Evolutionary conservation across 768 basidiomycete genomes (phyloP).

Genomic region (Phaeotremella fagi): DNA sequence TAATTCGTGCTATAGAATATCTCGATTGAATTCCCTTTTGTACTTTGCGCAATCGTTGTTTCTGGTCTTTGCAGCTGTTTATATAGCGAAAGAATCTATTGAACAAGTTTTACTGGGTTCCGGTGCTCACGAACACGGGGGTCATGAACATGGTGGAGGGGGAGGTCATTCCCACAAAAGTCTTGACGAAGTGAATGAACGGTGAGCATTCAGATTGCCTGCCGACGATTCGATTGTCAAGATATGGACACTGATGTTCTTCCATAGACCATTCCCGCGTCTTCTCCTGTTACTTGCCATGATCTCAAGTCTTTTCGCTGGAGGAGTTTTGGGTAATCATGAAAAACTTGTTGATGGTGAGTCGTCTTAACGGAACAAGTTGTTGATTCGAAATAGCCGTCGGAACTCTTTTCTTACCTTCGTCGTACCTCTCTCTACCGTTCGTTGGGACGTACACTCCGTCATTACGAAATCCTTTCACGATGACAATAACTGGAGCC

Average conservation of each 20-base stretch:
- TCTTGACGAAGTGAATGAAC: constrained; percentile 6
- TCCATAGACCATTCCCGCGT: constrained; percentile 31
- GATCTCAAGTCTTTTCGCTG: constrained; percentile 36
- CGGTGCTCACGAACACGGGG: constrained; percentile 31
- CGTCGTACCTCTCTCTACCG: constrained; percentile 11
- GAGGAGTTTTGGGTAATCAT: constrained; percentile 47
- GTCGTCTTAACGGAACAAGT: constrained; percentile 9
- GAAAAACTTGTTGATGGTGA: constrained; percentile 49
- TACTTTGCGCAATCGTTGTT: constrained; percentile 89
- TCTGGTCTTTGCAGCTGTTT: constrained; percentile 87
- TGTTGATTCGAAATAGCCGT: constrained; percentile 27
- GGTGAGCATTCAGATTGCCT: constrained; percentile 33
- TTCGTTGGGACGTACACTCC: constrained; percentile 14
- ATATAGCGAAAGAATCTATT: constrained; percentile 93
- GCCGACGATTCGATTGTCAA: too few relatives aligned
- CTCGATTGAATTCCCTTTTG: constrained; percentile 49
- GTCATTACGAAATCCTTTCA: constrained; percentile 71
- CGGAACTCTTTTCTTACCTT: constrained; percentile 38
- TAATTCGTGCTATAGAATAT: constrained; percentile 7
- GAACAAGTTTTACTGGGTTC: constrained; percentile 72
- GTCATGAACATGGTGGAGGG: constrained; percentile 50
- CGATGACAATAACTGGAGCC: constrained; percentile 60
- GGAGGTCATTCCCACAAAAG: constrained; percentile 55
- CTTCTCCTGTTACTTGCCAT: constrained; percentile 32
- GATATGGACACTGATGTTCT: too few relatives aligned